Conservation (phyloP, 176 grass and related monocot species). For the Musa schizocarpa region DNA sequence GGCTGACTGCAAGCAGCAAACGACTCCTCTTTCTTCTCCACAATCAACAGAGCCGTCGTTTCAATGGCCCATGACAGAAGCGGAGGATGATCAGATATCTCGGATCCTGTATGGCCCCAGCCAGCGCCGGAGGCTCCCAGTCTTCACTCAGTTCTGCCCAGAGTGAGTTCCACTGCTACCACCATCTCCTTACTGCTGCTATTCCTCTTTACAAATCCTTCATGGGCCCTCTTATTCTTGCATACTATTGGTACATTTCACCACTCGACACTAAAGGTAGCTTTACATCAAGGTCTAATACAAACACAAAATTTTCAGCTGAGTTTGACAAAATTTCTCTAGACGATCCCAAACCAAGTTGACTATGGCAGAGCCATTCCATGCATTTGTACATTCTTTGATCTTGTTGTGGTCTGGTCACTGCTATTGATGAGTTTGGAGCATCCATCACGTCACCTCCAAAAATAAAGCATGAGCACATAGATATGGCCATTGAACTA, state of each 20-base stretch:
- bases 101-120: not conserved
- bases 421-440: too few species aligned
- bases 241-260: not conserved
- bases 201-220: not conserved
- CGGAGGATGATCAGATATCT: not conserved
- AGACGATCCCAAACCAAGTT: too few species aligned
- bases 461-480: too few species aligned
- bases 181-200: not conserved
- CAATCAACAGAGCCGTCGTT: not conserved
- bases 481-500: too few species aligned
- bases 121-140: not conserved
- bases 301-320: too few species aligned
- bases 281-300: too few species aligned
- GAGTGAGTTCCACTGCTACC: conserved; percentile 2
- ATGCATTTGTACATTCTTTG: too few species aligned
- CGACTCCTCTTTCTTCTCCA: not conserved
- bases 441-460: too few species aligned
- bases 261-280: too few species aligned
- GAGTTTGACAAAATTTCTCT: too few species aligned
- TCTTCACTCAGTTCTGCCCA: not conserved
- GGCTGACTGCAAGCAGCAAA: not conserved
- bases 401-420: too few species aligned
- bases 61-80: not conserved
- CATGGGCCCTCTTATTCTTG: not conserved
- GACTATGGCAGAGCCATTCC: too few species aligned